Conservation (phyloP, 805 yeast species). For the Lachancea mirantina region DNA sequence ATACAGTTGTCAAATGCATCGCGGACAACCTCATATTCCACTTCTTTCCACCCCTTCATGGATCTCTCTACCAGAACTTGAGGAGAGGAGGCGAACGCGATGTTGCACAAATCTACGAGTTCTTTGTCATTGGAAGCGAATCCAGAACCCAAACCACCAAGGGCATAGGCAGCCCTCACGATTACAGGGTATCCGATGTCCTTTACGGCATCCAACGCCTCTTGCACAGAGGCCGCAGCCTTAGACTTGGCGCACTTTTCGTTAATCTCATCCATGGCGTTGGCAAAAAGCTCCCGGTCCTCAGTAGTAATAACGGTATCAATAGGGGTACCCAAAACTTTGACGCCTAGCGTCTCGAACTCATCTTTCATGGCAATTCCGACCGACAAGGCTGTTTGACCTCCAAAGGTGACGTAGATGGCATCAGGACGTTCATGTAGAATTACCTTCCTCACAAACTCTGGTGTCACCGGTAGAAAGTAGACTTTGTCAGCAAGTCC, state of each 20-base stretch:
- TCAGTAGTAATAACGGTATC: slow-evolving; percentile 96
- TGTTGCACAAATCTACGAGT: slow-evolving; percentile 73
- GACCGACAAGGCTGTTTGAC: slow-evolving; percentile 94
- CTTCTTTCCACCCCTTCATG: slow-evolving; percentile 99
- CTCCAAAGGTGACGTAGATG: slow-evolving; percentile 95
- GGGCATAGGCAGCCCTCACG: slow-evolving; percentile 94
- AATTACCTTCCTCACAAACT: slow-evolving; percentile 92
- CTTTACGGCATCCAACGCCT: slow-evolving; percentile 78
- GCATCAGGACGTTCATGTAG: slow-evolving; percentile 95
- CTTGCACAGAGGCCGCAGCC: slow-evolving; percentile 73
- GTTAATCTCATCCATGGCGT: slow-evolving; percentile 88
- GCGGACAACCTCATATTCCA: slow-evolving; percentile 97
- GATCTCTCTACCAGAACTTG: slow-evolving; percentile 93
- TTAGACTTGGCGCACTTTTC: slow-evolving; percentile 94
- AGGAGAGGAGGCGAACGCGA: slow-evolving; percentile 93
- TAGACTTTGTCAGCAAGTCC: slow-evolving; percentile 98
- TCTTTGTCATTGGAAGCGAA: slow-evolving; percentile 86
- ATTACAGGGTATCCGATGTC: slow-evolving; percentile 92
- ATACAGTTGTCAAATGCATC: slow-evolving; percentile 96
- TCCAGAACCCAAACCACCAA: slow-evolving; percentile 98
- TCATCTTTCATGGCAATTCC: slow-evolving; percentile 96
- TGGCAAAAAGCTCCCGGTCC: slow-evolving; percentile 93
- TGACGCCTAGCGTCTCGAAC: slow-evolving; percentile 78
- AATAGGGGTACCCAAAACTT: slow-evolving; percentile 93
- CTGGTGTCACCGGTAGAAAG: slow-evolving; percentile 95